phyloP scores from a whole-genome alignment of 257 asterid genomes.

The Ballota nigra region DNA sequence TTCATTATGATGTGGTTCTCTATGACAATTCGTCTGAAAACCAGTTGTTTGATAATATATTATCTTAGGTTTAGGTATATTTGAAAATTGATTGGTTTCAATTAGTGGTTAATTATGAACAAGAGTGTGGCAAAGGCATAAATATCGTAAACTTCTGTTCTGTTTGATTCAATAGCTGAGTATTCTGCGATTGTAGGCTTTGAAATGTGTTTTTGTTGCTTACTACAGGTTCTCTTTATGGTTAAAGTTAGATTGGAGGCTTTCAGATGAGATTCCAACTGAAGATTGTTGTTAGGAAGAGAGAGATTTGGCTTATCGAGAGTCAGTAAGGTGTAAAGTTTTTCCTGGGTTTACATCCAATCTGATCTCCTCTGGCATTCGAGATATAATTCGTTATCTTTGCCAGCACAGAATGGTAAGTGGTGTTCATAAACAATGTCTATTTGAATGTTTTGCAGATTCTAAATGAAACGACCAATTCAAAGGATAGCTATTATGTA shows the following conservation, averaged over 20 bases:
- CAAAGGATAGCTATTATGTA: background rate
- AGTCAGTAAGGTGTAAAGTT: constrained; percentile 73
- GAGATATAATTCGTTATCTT: constrained; percentile 78
- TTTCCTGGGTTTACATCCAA: constrained; percentile 94
- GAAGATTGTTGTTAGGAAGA: constrained; percentile 77
- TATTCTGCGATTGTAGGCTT: background rate
- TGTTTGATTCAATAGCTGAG: background rate
- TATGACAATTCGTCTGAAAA: background rate
- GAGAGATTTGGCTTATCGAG: constrained; percentile 51
- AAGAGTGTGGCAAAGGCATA: background rate
- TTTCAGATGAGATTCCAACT: constrained; percentile 58
- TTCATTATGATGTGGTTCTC: constrained; percentile 1
- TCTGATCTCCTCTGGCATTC: constrained; percentile 84
- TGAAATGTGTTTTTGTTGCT: constrained; percentile 20
- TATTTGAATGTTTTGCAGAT: background rate
- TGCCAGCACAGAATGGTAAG: constrained; percentile 87
- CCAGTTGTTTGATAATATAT: background rate
- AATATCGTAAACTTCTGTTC: background rate
- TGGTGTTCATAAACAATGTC: constrained; percentile 5
- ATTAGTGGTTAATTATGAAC: background rate
- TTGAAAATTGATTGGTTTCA: background rate
- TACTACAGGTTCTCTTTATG: constrained; percentile 14
- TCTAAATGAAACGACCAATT: background rate
- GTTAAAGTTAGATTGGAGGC: constrained; percentile 96
- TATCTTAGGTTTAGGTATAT: background rate